phyloP scores from a whole-genome alignment of 2,329 filamentous ascomycete species.

The Keithomyces neogunnii region DNA sequence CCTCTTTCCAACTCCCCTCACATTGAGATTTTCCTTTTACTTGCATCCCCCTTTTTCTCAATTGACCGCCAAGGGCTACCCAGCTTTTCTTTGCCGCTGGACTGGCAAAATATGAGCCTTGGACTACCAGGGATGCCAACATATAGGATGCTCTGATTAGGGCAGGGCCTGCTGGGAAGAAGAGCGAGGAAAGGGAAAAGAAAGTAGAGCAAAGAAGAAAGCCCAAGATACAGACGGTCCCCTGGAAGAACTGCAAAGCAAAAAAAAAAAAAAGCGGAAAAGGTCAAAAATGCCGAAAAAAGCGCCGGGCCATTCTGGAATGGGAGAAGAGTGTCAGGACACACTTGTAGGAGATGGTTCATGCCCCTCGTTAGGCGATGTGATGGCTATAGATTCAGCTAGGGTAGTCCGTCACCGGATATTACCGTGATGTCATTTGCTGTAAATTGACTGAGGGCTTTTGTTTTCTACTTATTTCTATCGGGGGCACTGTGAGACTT shows the following conservation, averaged over 20 bases:
- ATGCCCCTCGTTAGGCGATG: conserved; percentile 11
- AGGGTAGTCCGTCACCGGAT: conserved; percentile 34
- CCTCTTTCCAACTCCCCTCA: conserved; percentile 4
- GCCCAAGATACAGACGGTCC: too few species aligned
- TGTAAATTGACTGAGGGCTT: background rate
- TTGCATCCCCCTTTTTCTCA: background rate
- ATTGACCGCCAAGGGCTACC: background rate
- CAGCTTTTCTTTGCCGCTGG: conserved; percentile 11
- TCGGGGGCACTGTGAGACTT: background rate
- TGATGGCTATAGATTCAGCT: conserved; percentile 31
- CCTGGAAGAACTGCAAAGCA: background rate
- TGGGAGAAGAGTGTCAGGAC: conserved; percentile 15
- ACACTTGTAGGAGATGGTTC: conserved; percentile 7
- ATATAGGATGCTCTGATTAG: too few species aligned
- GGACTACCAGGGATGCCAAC: background rate
- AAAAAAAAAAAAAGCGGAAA: conserved; percentile 11
- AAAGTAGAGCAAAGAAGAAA: background rate
- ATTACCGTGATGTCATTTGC: conserved; percentile 9
- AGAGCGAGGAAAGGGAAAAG: background rate
- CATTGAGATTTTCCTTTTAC: background rate
- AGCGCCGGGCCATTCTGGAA: conserved; percentile 12
- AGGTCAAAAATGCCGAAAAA: conserved; percentile 4
- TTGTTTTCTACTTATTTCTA: background rate
- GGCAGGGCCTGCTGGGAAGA: too few species aligned
- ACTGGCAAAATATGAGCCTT: conserved; percentile 14